phyloP scores from a whole-genome alignment of 441 rosid genomes.

The Gossypium davidsonii region DNA sequence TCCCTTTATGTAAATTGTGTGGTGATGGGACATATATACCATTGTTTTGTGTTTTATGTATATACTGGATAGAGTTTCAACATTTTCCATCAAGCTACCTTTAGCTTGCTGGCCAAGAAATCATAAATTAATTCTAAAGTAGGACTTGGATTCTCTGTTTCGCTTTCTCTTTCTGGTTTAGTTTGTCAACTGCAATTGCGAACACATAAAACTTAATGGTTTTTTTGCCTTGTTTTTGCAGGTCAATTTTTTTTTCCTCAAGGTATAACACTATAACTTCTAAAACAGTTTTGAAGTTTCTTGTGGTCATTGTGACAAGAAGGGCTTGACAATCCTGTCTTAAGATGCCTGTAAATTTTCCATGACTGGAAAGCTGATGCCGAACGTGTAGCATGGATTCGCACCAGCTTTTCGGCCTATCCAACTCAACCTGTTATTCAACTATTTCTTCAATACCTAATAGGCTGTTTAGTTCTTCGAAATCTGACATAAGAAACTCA shows the following conservation, averaged over 20 bases:
- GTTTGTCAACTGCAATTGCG: not conserved
- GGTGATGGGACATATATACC: not conserved
- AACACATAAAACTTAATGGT: not conserved
- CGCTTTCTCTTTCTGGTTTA: not conserved
- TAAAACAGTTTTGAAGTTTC: not conserved
- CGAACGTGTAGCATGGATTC: slow-evolving; percentile 39
- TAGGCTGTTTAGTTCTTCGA: slow-evolving; percentile 30
- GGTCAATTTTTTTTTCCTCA: slow-evolving; percentile 18
- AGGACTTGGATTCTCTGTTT: not conserved
- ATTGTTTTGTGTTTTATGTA: not conserved
- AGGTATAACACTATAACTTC: not conserved
- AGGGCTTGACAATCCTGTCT: not conserved
- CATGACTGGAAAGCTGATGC: slow-evolving; percentile 24
- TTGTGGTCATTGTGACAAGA: not conserved
- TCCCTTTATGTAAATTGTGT: not conserved
- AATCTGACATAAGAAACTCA: slow-evolving; percentile 31
- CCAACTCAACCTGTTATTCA: slow-evolving; percentile 36
- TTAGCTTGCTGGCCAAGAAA: not conserved
- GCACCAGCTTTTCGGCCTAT: slow-evolving; percentile 31
- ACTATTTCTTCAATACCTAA: slow-evolving; percentile 32
- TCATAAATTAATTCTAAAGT: not conserved
- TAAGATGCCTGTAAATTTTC: not conserved
- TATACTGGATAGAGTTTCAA: too few species aligned
- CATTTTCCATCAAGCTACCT: too few species aligned
- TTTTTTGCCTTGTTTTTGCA: slow-evolving; percentile 16